These are phyloP conservation scores for Leccinum cinnamomeum DNA, from an alignment of 1,284 basidiomycete genomes.

Conservation along the genomic window DNA sequence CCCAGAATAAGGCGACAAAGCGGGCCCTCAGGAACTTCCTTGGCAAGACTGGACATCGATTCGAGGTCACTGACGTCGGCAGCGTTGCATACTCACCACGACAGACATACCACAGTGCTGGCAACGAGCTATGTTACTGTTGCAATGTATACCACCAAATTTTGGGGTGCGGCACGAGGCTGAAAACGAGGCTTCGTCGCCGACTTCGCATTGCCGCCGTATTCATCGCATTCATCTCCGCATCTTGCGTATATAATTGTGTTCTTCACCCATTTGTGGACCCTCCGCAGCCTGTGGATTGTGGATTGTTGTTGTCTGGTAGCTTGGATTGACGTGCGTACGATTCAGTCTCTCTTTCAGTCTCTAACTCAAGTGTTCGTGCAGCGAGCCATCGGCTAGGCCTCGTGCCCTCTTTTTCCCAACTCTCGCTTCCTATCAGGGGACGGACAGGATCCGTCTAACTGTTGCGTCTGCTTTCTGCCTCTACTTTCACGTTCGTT, in stretches of 20 bases:
- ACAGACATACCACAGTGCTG: neutral
- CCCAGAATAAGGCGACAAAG: neutral
- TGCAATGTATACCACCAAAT: neutral
- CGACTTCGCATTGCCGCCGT: conserved; percentile 22
- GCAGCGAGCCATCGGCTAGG: conserved; percentile 5
- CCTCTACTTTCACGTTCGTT: conserved; percentile 19
- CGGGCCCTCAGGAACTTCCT: neutral
- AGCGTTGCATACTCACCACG: neutral
- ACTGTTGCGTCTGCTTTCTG: conserved; percentile 1
- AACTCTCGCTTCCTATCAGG: conserved; percentile 1
- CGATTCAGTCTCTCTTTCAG: conserved; percentile 17
- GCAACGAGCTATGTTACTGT: neutral
- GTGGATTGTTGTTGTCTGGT: neutral
- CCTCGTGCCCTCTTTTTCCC: neutral
- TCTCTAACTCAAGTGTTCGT: conserved; percentile 2
- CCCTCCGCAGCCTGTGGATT: conserved; percentile 7
- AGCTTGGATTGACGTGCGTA: conserved; percentile 11
- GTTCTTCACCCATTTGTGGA: conserved; percentile 10
- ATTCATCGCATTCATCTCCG: conserved; percentile 25
- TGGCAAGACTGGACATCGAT: neutral
- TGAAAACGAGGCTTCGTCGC: conserved; percentile 8
- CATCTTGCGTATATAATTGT: conserved; percentile 15
- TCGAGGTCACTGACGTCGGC: neutral
- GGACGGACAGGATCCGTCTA: conserved; percentile 11
- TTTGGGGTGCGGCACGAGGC: neutral